Evolutionary conservation across 139 green algal genomes (phyloP).

Genomic region (Picochlorum sp.): DNA sequence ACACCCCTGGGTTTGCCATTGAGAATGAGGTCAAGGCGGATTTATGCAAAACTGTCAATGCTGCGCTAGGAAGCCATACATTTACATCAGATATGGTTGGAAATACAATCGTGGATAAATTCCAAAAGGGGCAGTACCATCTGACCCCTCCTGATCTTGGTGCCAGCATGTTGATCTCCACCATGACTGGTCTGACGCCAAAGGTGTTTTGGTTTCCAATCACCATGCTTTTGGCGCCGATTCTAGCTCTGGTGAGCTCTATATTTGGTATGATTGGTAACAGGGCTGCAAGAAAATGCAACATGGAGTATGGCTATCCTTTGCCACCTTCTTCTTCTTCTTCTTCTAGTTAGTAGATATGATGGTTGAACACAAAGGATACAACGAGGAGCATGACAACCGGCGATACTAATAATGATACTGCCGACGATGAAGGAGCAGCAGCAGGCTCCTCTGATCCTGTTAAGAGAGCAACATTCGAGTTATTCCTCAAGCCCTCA

Average conservation of each 20-base stretch:
- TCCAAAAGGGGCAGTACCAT: slow-evolving; percentile 45
- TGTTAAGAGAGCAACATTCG: background rate
- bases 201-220: slow-evolving; percentile 10
- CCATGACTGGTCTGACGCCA: slow-evolving; percentile 26
- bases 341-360: no score
- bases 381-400: background rate
- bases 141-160: slow-evolving; percentile 46
- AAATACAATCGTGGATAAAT: slow-evolving; percentile 25
- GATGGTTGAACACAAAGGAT: background rate
- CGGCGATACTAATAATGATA: background rate
- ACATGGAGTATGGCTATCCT: slow-evolving; percentile 6
- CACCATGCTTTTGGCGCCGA: slow-evolving; percentile 11
- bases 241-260: slow-evolving; percentile 9
- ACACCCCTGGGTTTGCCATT: slow-evolving; percentile 60
- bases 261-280: slow-evolving; percentile 13
- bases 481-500: background rate
- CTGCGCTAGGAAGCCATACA: slow-evolving; percentile 28
- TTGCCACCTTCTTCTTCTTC: background rate
- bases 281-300: slow-evolving; percentile 13
- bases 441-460: background rate
- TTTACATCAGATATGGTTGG: slow-evolving; percentile 53
- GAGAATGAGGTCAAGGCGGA: slow-evolving; percentile 62
- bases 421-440: background rate
- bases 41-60: slow-evolving; percentile 41
- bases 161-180: slow-evolving; percentile 33